Base-by-base conservation (phyloP, 2,329 filamentous ascomycete species). In the Neobulgaria alba region DNA sequence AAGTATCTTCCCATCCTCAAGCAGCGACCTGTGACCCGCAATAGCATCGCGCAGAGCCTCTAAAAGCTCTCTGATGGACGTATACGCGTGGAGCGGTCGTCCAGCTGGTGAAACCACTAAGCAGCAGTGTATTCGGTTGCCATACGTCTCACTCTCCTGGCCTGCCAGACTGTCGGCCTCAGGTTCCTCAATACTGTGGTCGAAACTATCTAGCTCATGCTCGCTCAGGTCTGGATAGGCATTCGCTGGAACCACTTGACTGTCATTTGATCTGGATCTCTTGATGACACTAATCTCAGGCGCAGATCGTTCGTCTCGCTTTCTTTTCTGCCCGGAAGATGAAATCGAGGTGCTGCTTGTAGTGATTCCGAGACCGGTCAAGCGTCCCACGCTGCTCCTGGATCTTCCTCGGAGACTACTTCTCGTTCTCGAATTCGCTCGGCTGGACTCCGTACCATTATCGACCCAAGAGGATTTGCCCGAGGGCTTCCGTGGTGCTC, bases 1-100 rank as follows among this genome's bases (percentile, higher is more conserved):
- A 3, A 66, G 55, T 31, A 42, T 34, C 31, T 54, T 51, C 10
- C 57, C 56, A 3, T 57, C 39, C 0, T 49, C 5, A 23, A 58
- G 57, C 0, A 66, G 50, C 12, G 56, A 61, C 12, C 43, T 48
- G 39, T 65, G 58, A n/a, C 51, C 61, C 12, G 47, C 58, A 33
- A 42, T 59, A 3, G 56, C 56, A 39, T 66, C 62, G 4, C 55
- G 54, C 14, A 61, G 43, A 1, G 52, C 55, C 33, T 55, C 45
- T 2, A 68, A 51, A 8, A 68, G 47, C 43, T 67, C 61, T 29
- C 10, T 29, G 7, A 55, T 41, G 2, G 53, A 52, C 2, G 15
- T 4, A 35, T 60, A 66, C 14, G 48, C 33, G 23, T 50, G 26
- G 19, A 63, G 49, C 18, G 50, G 45, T n/a, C 51, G 48, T n/a